Evolutionary conservation across 2,329 filamentous ascomycete species (phyloP).

Genomic region (Boeremia lycopersici): DNA sequence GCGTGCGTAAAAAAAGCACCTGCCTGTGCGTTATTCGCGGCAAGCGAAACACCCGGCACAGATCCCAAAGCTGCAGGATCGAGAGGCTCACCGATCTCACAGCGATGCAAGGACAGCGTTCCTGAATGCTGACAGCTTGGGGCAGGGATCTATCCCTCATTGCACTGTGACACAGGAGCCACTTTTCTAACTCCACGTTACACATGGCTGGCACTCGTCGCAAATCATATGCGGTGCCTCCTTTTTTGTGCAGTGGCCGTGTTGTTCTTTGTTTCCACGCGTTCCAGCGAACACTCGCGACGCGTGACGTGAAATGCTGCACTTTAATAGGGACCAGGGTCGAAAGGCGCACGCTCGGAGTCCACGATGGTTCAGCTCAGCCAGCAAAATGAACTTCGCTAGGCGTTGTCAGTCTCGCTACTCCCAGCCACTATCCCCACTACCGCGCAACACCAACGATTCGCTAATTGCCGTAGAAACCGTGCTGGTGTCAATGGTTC

Average conservation of each 20-base stretch:
- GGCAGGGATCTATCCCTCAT: slow-evolving; percentile 19
- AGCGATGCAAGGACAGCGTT: slow-evolving; percentile 21
- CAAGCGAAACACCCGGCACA: slow-evolving; percentile 19
- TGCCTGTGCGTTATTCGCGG: slow-evolving; percentile 9
- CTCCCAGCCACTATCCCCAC: slow-evolving; percentile 7
- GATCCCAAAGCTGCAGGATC: slow-evolving; percentile 16
- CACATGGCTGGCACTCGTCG: slow-evolving; percentile 21
- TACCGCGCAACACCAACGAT: slow-evolving; percentile 6
- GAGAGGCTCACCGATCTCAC: slow-evolving; percentile 13
- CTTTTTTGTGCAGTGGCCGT: slow-evolving; percentile 13
- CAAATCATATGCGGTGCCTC: slow-evolving; percentile 17
- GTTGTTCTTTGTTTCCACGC: slow-evolving; percentile 10
- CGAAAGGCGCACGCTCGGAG: slow-evolving; percentile 9
- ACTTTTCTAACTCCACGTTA: slow-evolving; percentile 18
- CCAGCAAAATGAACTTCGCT: slow-evolving; percentile 16
- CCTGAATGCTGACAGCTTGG: slow-evolving; percentile 14
- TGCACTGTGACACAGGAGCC: slow-evolving; percentile 17
- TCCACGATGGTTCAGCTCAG: slow-evolving; percentile 25
- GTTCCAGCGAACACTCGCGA: neutral
- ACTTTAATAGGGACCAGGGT: neutral
- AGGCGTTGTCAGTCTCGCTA: slow-evolving; percentile 13
- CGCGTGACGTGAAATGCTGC: neutral
- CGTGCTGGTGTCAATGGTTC: slow-evolving; percentile 7
- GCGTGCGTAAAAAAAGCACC: slow-evolving; percentile 9
- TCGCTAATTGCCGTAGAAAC: slow-evolving; percentile 10